Evolutionary conservation across 73 alveolate species (phyloP), one percentile per base, ranked within the genome.

Genomic region (Symbiodinium pilosum): DNA sequence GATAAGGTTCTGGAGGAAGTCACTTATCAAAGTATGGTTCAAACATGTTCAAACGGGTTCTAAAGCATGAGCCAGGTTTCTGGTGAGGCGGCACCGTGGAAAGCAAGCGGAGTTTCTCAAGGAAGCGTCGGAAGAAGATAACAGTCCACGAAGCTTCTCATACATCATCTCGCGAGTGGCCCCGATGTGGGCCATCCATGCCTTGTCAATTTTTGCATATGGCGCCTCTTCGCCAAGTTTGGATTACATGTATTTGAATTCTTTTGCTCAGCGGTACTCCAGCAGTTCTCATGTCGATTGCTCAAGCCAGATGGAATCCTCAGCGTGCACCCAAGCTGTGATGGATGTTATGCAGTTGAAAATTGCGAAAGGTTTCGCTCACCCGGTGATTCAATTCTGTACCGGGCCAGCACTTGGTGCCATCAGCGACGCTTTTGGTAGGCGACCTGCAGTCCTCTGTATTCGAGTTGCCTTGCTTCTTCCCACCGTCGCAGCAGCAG

Each of bases 381-480:
- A 28, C 36, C 93, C 93, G 0, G 42, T 86, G 34, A 71, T 86
- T 21, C 93, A 86, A 51, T 86, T 86, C 44, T 8, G 38, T 51
- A 51, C 54, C 11, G 93, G 93, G 54, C 93, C 93, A 11, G 93
- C 93, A 7, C 54, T 86, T 51, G 93, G 93, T 3, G 93, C 93
- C 18, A 2, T 86, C 83, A 86, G 93, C 54, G 93, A 86, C 34
- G 43, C 93, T 28, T 86, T 44, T 36, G 93, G 93, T 21, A 34
- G 93, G 54, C 32, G 38, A 21, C 93, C 93, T 7, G 93, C 93
- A 34, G 83, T 86, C 47, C 44, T 86, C 32, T 68, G 43, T 40
- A 86, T 86, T 32, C 93, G 93, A 3, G 30, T n/a, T 24, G 52
- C 81, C 81, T 36, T 86, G 36, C 40, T 86, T 32, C 52, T 86